Percentiles rank a stretch among this genome's conserved stretches.
phyloP scores from a whole-genome alignment of 2,329 filamentous ascomycete species.

The Paraconiothyrium sp. region DNA sequence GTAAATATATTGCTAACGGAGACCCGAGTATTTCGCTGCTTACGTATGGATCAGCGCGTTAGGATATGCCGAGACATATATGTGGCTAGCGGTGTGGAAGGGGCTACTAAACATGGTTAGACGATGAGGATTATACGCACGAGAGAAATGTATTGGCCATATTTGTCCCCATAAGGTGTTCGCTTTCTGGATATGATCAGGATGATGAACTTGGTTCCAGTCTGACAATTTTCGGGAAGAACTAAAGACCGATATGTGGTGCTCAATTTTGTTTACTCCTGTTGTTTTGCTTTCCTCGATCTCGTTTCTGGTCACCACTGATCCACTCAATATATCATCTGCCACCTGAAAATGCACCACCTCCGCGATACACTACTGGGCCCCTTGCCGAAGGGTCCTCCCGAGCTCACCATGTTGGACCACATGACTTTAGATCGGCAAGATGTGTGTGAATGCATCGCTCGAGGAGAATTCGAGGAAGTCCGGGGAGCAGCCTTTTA shows the following conservation, averaged over 20 bases:
- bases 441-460: slow-evolving; percentile 14
- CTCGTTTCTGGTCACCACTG: too few species aligned
- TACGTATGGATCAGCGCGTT: background rate
- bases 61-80: background rate
- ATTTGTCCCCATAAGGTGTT: too few species aligned
- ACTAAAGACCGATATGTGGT: background rate
- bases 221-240: background rate
- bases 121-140: background rate
- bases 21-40: background rate
- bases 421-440: slow-evolving; percentile 7
- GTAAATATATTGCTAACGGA: background rate
- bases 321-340: too few species aligned
- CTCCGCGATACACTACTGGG: background rate
- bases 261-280: background rate
- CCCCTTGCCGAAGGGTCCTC: background rate
- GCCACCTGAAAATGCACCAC: background rate
- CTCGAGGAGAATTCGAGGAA: slow-evolving; percentile 16
- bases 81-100: background rate
- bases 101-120: background rate
- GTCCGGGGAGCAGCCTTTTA: slow-evolving; percentile 17
- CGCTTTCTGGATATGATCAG: background rate
- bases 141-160: background rate
- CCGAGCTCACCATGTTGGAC: slow-evolving; percentile 11
- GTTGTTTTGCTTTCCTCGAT: background rate
- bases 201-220: background rate